phyloP scores from a whole-genome alignment of 352 stramenopile genomes.

The Pythium aphanidermatum region DNA sequence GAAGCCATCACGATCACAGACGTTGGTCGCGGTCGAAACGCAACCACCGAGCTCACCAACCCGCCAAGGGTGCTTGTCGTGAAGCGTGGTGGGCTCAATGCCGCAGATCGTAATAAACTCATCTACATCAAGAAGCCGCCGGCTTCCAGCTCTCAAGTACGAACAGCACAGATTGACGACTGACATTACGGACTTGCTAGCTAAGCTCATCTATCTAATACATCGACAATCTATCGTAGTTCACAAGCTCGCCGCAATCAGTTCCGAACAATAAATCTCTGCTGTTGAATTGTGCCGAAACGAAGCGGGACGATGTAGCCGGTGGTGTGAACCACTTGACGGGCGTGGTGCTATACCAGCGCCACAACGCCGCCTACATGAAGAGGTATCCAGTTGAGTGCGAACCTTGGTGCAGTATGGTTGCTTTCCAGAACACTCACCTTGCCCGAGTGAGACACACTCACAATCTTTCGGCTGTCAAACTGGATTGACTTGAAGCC shows the following conservation, averaged over 20 bases:
- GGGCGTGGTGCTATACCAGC: constrained; percentile 79
- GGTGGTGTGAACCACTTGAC: constrained; percentile 66
- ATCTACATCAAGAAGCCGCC: constrained; percentile 54
- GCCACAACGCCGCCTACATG: constrained; percentile 70
- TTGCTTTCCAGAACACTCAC: too few species aligned
- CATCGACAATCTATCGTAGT: constrained; percentile 64
- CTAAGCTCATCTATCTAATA: constrained; percentile 1
- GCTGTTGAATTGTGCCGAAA: constrained; percentile 69
- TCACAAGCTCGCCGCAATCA: constrained; percentile 59
- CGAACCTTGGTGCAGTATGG: too few species aligned
- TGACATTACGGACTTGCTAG: too few species aligned
- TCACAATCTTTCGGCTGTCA: constrained; percentile 85
- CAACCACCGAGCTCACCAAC: too few species aligned
- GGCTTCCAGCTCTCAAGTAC: neutral
- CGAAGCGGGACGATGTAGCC: constrained; percentile 41
- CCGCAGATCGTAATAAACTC: constrained; percentile 39
- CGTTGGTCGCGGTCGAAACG: too few species aligned
- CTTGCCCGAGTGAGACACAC: constrained; percentile 65
- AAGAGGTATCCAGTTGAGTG: too few species aligned
- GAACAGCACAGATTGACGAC: neutral
- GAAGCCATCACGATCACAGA: neutral
- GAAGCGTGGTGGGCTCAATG: constrained; percentile 35
- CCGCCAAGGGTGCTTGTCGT: constrained; percentile 23
- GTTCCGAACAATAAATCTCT: constrained; percentile 75
- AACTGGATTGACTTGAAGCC: constrained; percentile 75